Conservation (phyloP, 2,329 filamentous ascomycete species). For the Aspergillus sp. region DNA sequence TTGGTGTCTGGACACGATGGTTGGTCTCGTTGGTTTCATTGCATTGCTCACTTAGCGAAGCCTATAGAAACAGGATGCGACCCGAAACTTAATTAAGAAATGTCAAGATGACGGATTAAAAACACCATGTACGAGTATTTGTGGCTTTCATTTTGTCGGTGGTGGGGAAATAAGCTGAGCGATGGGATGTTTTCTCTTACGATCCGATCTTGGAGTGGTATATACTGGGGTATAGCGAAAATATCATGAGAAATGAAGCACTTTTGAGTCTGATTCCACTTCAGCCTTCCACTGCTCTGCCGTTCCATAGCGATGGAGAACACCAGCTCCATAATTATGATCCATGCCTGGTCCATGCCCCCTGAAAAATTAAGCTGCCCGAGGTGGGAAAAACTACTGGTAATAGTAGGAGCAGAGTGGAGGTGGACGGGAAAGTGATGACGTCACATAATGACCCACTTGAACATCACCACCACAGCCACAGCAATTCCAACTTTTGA, state of each 20-base stretch:
- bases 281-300: not conserved
- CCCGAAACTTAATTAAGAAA: not conserved
- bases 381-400: no score
- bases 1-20: constrained; percentile 1
- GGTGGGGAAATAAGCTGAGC: not conserved
- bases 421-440: not conserved
- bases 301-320: not conserved
- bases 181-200: not conserved
- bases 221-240: constrained; percentile 23
- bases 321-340: not conserved
- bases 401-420: not conserved
- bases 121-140: constrained; percentile 8
- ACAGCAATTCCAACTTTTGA: no score
- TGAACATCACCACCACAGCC: not conserved
- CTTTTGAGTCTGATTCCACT: not conserved
- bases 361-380: no score
- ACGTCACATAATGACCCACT: not conserved
- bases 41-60: constrained; percentile 2
- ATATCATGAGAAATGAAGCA: not conserved
- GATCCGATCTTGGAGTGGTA: constrained; percentile 10
- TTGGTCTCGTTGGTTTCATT: constrained; percentile 4
- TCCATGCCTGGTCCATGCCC: no score
- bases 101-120: not conserved
- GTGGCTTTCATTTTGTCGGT: not conserved
- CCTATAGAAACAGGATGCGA: constrained; percentile 4